Base-by-base conservation (phyloP, 495 filamentous ascomycete species). In the Annulohypoxylon maeteangense region DNA sequence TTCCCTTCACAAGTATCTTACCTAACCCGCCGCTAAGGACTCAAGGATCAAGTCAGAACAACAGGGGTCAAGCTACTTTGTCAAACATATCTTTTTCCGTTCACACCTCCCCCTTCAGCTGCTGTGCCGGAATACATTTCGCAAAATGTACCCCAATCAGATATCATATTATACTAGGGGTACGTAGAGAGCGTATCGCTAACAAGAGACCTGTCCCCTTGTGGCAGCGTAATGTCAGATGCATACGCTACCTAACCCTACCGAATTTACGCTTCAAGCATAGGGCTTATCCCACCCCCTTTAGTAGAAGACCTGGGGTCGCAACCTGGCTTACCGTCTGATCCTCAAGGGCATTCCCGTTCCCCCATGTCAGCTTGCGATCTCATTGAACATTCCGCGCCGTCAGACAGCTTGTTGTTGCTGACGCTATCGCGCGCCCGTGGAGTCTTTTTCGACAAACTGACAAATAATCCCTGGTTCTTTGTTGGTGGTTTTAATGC, bases 11-110 rank as follows among this genome's bases (percentile, higher is more conserved):
- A 51, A 20, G 54, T 58, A 72, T 72, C 70, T 72, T 58, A 72
- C 70, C 70, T 72, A 72, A 72, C 70, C 70, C 70, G 70, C 65
- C 70, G 70, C 70, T 72, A 72, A 65, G 31, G 51, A 14, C 27
- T 50, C 38, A 61, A 55, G 70, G 59, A 55, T 65, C n/a, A 38
- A 50, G 47, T 68, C 36, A 29, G 36, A 55, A 12, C 34, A n/a
- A 60, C 55, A 63, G 60, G 64, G 65, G 61, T 36, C 27, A 27
- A 27, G 18, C 47, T 42, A 16, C 11, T 20, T 65, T 65, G 18
- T 38, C 10, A 56, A 32, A 59, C 62, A 44, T 25, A 16, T 67
- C 11, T 51, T 59, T 42, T 63, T 68, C 64, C 29, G 54, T 45
- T 42, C 65, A 72, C 70, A 18, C 70, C 60, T 38, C 65, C 47